A percentile compares a stretch with the other conserved stretches of the same genome.
phyloP scores from a whole-genome alignment of 2,329 filamentous ascomycete species.

The Ascochyta lentis region DNA sequence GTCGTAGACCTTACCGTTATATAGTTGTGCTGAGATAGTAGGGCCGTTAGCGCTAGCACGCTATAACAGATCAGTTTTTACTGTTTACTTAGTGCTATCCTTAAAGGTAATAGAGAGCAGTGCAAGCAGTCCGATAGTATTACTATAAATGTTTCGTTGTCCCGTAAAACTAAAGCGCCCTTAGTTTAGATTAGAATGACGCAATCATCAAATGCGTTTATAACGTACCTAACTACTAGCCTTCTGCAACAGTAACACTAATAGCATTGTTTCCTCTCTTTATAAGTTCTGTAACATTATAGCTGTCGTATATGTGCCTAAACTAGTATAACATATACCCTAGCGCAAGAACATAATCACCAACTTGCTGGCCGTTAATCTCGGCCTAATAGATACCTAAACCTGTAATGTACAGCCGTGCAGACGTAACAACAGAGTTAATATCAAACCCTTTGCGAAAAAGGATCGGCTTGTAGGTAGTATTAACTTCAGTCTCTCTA shows the following conservation, averaged over 20 bases:
- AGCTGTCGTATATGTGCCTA: conserved; percentile 61
- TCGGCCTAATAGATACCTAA: conserved; percentile 25
- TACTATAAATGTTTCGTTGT: conserved; percentile 46
- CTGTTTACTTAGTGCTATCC: conserved; percentile 35
- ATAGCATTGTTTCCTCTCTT: conserved; percentile 48
- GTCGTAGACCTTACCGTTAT: conserved; percentile 63
- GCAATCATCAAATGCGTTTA: background rate
- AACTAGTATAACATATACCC: conserved; percentile 60
- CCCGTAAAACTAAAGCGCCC: conserved; percentile 8
- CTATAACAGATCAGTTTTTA: conserved; percentile 53
- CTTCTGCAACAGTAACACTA: conserved; percentile 55
- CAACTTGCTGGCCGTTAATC: conserved; percentile 24
- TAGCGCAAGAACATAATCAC: conserved; percentile 52
- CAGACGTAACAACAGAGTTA: conserved; percentile 1
- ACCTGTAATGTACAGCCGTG: conserved; percentile 26
- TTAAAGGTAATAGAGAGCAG: conserved; percentile 49
- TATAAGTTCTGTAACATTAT: conserved; percentile 38
- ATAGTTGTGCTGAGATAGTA: conserved; percentile 54
- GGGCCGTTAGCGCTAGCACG: conserved; percentile 38
- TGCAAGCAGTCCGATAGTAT: conserved; percentile 51
- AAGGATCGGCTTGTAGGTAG: conserved; percentile 38
- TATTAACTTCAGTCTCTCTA: conserved; percentile 22
- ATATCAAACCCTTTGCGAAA: conserved; percentile 45
- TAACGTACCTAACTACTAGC: conserved; percentile 55
- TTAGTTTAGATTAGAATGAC: background rate